phyloP scores from a whole-genome alignment of 441 rosid species.

The Brassica hybrid region DNA sequence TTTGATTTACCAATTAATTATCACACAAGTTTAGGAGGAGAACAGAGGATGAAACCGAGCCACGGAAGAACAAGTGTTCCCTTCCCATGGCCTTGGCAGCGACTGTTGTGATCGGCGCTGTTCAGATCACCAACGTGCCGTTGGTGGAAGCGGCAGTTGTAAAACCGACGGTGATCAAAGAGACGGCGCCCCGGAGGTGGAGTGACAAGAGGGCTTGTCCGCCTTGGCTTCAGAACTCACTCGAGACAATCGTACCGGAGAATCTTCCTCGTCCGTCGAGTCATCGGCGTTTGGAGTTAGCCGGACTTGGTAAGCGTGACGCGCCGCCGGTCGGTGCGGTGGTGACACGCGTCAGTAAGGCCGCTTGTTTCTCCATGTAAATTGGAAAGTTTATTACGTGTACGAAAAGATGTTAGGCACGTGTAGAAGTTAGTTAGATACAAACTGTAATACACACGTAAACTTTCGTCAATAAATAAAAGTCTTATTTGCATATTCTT shows the following conservation, averaged over 20 bases:
- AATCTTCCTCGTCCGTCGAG: slow-evolving; percentile 68
- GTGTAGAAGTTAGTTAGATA: background rate
- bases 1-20: background rate
- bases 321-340: slow-evolving; percentile 37
- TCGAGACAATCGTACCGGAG: slow-evolving; percentile 75
- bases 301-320: slow-evolving; percentile 26
- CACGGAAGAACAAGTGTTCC: slow-evolving; percentile 20
- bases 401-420: slow-evolving; percentile 4
- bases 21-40: slow-evolving; percentile 13
- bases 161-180: slow-evolving; percentile 30
- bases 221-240: slow-evolving; percentile 61
- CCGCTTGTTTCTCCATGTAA: slow-evolving; percentile 53
- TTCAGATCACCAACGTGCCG: slow-evolving; percentile 27
- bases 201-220: slow-evolving; percentile 67
- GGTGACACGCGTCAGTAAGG: slow-evolving; percentile 7
- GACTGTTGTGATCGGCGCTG: background rate
- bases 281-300: slow-evolving; percentile 52
- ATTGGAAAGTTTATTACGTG: slow-evolving; percentile 32
- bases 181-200: slow-evolving; percentile 57
- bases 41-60: slow-evolving; percentile 29
- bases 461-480: slow-evolving; percentile 17
- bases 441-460: background rate
- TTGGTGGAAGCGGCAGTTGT: slow-evolving; percentile 26
- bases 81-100: background rate
- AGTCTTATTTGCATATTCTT: background rate